Base-by-base conservation (phyloP, 495 filamentous ascomycete genomes). In the Penicillium fimorum region DNA sequence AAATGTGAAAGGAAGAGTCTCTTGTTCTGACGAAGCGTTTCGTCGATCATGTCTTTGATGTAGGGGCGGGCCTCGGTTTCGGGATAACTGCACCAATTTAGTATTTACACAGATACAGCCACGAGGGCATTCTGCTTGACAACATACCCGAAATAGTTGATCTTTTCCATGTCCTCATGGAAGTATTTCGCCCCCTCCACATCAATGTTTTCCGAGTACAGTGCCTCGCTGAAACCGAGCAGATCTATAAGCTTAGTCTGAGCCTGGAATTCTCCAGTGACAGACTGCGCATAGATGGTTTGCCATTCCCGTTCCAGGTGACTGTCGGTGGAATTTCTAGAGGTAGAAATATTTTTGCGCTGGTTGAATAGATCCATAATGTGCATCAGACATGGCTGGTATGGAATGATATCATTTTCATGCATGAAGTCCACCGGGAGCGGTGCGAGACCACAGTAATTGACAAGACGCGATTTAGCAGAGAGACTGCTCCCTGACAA, bases 371-470 rank as follows among this genome's bases (percentile, higher is more conserved):
- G 55, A 25, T 73, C 66, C 33, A 79, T 61, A n/a, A 79, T 66
- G 48, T 78, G 76, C 29, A 75, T 70, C 17, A 78, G 49, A 57
- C 76, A 79, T 3, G 76, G 76, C 54, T 79, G 76, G 50, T 79
- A 79, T 32, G 75, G 73, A 18, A 75, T 70, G 12, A 70, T 63
- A 38, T 60, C 55, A n/a, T 70, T 63, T 53, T 79, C 76, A 47
- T 77, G 72, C 47, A 76, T 56, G 25, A 79, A 69, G 47, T 79
- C 76, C 7, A 78, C 76, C 4, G 74, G 71, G 6, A 79, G 63
- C 11, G 76, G 75, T 7, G 65, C 64, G n/a, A 76, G 71, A 30
- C 76, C 76, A 40, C 76, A 79, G 44, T 78, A 74, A 46, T 74
- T 76, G 12, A 69, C 70, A 15, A 77, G 62, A 29, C 76, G 57